Evolutionary conservation across 1,139 yeast species (phyloP).

Genomic region (Debaryomycetaceae sp.): DNA sequence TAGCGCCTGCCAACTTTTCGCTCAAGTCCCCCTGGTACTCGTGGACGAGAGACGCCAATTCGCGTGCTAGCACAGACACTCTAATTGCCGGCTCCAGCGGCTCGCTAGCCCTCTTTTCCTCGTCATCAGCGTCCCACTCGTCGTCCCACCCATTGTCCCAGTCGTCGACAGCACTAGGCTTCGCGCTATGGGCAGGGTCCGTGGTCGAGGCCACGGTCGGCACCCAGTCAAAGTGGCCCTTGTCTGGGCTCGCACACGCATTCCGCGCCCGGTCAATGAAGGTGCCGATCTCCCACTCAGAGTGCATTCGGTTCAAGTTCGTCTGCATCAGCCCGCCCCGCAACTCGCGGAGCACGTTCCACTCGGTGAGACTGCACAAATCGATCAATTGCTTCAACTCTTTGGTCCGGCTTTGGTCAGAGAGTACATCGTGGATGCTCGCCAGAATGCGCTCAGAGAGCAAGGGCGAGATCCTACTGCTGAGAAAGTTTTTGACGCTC

Average conservation of each 20-base stretch:
- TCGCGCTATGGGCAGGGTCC: too few relatives aligned
- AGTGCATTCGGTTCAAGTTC: constrained; percentile 16
- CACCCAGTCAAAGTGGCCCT: too few relatives aligned
- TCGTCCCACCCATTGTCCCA: constrained; percentile 13
- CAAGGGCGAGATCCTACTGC: constrained; percentile 20
- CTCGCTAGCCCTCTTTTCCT: constrained; percentile 1
- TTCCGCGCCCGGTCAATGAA: constrained; percentile 7
- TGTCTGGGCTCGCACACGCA: too few relatives aligned
- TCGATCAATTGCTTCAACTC: constrained; percentile 15
- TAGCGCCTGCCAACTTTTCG: constrained; percentile 12
- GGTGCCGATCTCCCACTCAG: constrained; percentile 19
- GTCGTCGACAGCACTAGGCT: constrained; percentile 7
- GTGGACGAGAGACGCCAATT: constrained; percentile 11
- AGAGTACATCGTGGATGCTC: constrained; percentile 16
- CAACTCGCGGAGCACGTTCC: constrained; percentile 19
- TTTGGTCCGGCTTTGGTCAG: constrained; percentile 9
- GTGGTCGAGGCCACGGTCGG: too few relatives aligned
- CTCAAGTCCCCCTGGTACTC: constrained; percentile 9
- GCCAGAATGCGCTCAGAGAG: constrained; percentile 20
- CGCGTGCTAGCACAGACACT: constrained; percentile 13
- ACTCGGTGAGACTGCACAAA: constrained; percentile 13
- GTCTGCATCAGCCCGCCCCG: constrained; percentile 11
- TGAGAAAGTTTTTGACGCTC: constrained; percentile 16
- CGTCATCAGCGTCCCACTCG: constrained; percentile 8
- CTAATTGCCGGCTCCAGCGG: neutral